These are phyloP conservation scores for Dryadomyces sulphureus DNA, from an alignment of 2,329 filamentous ascomycete genomes.

Conservation along the genomic window DNA sequence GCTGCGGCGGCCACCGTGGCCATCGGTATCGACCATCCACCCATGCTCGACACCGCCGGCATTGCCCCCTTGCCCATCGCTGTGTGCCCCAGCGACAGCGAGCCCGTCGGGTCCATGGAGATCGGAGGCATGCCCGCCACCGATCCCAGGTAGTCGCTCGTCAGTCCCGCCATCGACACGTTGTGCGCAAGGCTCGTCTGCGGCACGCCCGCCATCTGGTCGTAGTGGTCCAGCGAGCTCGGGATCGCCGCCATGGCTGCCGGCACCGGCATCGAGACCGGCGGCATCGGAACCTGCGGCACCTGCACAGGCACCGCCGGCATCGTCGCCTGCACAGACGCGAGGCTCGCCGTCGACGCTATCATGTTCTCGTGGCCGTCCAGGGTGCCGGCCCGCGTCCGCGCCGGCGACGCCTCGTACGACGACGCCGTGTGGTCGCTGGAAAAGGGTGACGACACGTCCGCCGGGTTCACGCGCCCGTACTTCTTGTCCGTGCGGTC, in stretches of 20 bases:
- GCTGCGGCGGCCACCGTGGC: too few species aligned
- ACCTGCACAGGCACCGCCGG: background rate
- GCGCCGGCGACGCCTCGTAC: background rate
- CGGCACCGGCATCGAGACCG: background rate
- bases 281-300: too few species aligned
- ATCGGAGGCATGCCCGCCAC: background rate
- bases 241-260: background rate
- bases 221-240: conserved; percentile 1
- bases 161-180: conserved; percentile 6
- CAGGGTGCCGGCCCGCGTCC: too few species aligned
- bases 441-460: conserved; percentile 39
- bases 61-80: too few species aligned
- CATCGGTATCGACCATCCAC: too few species aligned
- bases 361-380: background rate
- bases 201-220: conserved; percentile 18
- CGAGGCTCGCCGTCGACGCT: too few species aligned
- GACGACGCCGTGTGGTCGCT: conserved; percentile 13
- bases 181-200: conserved; percentile 13
- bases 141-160: conserved; percentile 5
- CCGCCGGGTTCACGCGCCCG: conserved; percentile 51
- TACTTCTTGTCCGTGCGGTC: conserved; percentile 66
- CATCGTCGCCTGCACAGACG: too few species aligned
- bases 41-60: too few species aligned
- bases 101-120: background rate
- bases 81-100: background rate